Conservation (phyloP, 2,329 filamentous ascomycete species). For the Biscogniauxia marginata region DNA sequence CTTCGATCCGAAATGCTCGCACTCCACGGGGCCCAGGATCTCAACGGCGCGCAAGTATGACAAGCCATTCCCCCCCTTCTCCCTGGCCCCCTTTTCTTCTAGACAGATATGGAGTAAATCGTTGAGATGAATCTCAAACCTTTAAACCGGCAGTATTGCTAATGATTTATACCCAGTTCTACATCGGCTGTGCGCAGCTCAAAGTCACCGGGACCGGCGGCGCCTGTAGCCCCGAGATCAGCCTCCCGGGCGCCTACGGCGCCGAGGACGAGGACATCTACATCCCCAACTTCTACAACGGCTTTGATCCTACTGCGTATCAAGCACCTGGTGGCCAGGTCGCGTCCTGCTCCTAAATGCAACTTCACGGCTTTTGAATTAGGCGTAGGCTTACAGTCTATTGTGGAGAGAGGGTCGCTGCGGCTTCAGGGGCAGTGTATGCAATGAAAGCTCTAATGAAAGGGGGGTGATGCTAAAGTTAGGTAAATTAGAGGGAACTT, state of each 20-base stretch:
- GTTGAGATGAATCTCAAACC: no score
- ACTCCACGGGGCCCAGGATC: slow-evolving; percentile 29
- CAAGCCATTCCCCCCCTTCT: background rate
- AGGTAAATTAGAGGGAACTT: no score
- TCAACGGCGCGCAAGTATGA: slow-evolving; percentile 25
- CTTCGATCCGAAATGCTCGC: slow-evolving; percentile 37
- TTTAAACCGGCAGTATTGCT: no score
- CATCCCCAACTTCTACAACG: slow-evolving; percentile 32
- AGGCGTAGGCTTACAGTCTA: no score
- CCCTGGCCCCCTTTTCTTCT: no score
- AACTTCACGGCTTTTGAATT: no score
- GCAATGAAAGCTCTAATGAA: no score
- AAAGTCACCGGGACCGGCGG: slow-evolving; percentile 31
- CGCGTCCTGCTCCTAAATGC: no score
- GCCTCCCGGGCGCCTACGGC: slow-evolving; percentile 32
- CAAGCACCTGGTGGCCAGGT: slow-evolving; percentile 30
- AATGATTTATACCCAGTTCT: slow-evolving; percentile 22
- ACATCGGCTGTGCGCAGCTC: slow-evolving; percentile 35
- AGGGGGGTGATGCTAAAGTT: no score
- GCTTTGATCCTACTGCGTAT: slow-evolving; percentile 34
- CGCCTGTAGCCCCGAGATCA: slow-evolving; percentile 31
- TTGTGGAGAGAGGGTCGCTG: no score
- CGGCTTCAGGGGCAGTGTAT: no score
- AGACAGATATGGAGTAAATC: background rate
- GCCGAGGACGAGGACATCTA: slow-evolving; percentile 30